Percentiles rank a stretch among this genome's conserved stretches.
Evolutionary conservation across 2,329 filamentous ascomycete species (phyloP).

Genomic region (Colletotrichum aenigma): DNA sequence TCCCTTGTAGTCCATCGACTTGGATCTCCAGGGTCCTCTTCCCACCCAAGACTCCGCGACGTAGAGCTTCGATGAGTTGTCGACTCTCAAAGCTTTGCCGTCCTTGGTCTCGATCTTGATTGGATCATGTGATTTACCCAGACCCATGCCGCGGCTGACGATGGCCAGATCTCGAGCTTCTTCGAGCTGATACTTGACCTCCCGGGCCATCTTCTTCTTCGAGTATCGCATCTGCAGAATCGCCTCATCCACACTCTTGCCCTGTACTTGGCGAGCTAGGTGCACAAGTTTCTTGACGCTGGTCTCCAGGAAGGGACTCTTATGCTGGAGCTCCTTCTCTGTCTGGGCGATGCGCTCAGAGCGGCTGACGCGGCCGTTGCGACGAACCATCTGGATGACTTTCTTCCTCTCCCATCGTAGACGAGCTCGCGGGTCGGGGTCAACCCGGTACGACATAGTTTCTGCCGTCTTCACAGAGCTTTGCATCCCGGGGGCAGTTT

Average conservation of each 20-base stretch:
- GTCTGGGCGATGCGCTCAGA: conserved; percentile 70
- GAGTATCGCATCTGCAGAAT: conserved; percentile 94
- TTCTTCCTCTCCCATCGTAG: conserved; percentile 83
- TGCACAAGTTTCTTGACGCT: conserved; percentile 90
- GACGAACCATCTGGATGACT: conserved; percentile 76
- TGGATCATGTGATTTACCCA: conserved; percentile 48
- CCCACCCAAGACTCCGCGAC: conserved; percentile 94
- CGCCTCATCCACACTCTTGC: conserved; percentile 93
- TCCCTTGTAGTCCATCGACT: conserved; percentile 72
- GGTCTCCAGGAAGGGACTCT: conserved; percentile 79
- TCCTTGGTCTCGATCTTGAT: conserved; percentile 73
- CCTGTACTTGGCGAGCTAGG: conserved; percentile 85
- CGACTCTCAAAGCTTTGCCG: conserved; percentile 72
- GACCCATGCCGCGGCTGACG: conserved; percentile 82
- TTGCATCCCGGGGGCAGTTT: conserved; percentile 26
- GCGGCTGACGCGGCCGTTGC: conserved; percentile 68
- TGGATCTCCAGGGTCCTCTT: conserved; percentile 66
- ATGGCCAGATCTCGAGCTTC: conserved; percentile 83
- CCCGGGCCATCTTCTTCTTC: conserved; percentile 88
- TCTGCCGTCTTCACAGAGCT: conserved; percentile 44
- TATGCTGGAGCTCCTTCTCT: conserved; percentile 59
- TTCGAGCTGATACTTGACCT: conserved; percentile 80
- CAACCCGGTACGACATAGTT: conserved; percentile 66
- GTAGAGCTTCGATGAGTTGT: conserved; percentile 83
- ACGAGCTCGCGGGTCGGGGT: conserved; percentile 76